phyloP scores from a whole-genome alignment of 768 basidiomycete genomes.

The Phanerochaete carnosa region DNA sequence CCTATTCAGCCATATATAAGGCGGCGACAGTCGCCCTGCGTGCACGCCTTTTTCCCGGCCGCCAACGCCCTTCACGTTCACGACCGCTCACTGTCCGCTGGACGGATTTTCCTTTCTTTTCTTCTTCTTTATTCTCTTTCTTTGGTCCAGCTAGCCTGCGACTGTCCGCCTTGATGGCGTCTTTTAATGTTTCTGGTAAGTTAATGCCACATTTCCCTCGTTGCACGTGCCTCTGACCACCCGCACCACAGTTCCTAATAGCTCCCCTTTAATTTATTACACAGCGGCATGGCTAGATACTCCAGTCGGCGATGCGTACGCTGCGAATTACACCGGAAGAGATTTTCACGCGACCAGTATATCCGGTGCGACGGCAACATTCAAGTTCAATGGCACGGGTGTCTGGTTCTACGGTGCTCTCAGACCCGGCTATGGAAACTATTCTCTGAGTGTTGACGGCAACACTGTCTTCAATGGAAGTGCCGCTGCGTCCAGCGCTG shows the following conservation, averaged over 20 bases:
- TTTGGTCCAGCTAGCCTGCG: slow-evolving; percentile 8
- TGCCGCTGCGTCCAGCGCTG: slow-evolving; percentile 28
- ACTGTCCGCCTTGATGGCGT: slow-evolving; percentile 26
- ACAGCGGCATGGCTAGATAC: slow-evolving; percentile 48
- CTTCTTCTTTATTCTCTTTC: slow-evolving; percentile 14
- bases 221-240: background rate
- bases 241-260: slow-evolving; percentile 46
- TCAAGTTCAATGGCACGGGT: slow-evolving; percentile 54
- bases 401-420: slow-evolving; percentile 48
- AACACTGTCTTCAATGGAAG: slow-evolving; percentile 31
- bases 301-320: slow-evolving; percentile 35
- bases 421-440: slow-evolving; percentile 45
- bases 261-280: slow-evolving; percentile 53
- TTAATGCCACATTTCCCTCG: background rate
- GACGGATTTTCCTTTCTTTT: slow-evolving; percentile 13
- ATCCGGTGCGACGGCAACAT: slow-evolving; percentile 46
- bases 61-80: slow-evolving; percentile 4
- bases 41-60: slow-evolving; percentile 1
- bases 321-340: slow-evolving; percentile 40
- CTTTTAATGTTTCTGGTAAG: slow-evolving; percentile 28
- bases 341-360: slow-evolving; percentile 43
- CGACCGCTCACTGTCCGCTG: slow-evolving; percentile 9
- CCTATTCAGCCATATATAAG: slow-evolving; percentile 5
- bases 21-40: background rate
- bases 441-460: slow-evolving; percentile 44